Evolutionary conservation across 208 protist species (phyloP).

Genomic region (Leishmania braziliensis): DNA sequence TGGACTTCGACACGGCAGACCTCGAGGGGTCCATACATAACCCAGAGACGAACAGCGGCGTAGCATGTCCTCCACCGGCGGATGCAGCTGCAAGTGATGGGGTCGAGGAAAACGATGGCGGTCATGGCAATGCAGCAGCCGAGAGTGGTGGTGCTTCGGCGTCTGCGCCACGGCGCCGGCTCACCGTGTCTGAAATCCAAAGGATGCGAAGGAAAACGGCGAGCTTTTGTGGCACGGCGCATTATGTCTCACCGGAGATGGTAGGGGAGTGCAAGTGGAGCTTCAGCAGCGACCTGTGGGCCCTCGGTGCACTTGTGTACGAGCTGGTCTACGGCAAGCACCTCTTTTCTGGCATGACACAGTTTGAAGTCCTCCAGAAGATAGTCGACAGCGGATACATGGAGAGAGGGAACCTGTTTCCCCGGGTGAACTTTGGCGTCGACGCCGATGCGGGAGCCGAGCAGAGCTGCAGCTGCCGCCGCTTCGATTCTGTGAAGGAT

Average conservation of each 20-base stretch:
- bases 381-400: slow-evolving; percentile 52
- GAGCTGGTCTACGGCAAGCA: slow-evolving; percentile 88
- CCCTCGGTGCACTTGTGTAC: slow-evolving; percentile 94
- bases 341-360: slow-evolving; percentile 74
- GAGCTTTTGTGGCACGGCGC: slow-evolving; percentile 92
- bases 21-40: slow-evolving; percentile 25
- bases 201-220: slow-evolving; percentile 71
- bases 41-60: slow-evolving; percentile 59
- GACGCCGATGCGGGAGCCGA: not conserved
- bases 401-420: slow-evolving; percentile 40
- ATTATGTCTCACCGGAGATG: slow-evolving; percentile 96
- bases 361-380: slow-evolving; percentile 78
- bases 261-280: slow-evolving; percentile 91
- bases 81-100: slow-evolving; percentile 1
- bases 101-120: not conserved
- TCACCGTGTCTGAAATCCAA: slow-evolving; percentile 87
- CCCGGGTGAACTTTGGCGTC: slow-evolving; percentile 43
- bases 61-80: slow-evolving; percentile 32
- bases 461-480: not conserved
- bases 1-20: slow-evolving; percentile 92
- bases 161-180: slow-evolving; percentile 35
- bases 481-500: slow-evolving; percentile 62
- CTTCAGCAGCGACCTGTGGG: slow-evolving; percentile 95
- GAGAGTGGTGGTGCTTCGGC: not conserved
- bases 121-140: not conserved